A percentile compares a stretch with the other conserved stretches of the same genome.
These are phyloP conservation scores for Climacium dendroides DNA, from an alignment of 225 moss, liverwort and hornwort species.

Conservation along the genomic window DNA sequence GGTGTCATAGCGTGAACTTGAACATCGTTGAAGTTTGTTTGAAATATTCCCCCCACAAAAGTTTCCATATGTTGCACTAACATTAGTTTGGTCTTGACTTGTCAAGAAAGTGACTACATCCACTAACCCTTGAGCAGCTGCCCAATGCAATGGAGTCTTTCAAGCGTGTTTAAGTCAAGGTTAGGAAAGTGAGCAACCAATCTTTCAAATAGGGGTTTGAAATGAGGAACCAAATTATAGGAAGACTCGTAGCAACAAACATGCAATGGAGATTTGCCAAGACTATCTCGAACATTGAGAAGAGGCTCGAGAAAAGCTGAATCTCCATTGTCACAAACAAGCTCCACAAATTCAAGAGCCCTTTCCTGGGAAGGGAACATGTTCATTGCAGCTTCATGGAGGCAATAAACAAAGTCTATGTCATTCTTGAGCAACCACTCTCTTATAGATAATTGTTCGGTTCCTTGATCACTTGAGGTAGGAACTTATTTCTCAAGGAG, in stretches of 20 bases:
- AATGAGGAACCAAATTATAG: fast-evolving
- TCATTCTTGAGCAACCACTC: neutral
- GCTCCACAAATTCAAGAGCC: neutral
- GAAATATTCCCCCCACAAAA: too few relatives aligned
- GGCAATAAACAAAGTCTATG: neutral
- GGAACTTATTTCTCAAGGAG: neutral
- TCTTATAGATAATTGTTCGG: neutral
- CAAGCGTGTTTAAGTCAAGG: neutral
- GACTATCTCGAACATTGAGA: neutral
- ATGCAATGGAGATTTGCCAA: neutral
- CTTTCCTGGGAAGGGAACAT: fast-evolving
- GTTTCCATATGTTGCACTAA: neutral
- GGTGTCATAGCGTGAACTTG: fast-evolving
- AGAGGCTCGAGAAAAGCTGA: neutral
- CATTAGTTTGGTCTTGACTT: too few relatives aligned
- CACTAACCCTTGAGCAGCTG: neutral
- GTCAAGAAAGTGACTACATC: neutral
- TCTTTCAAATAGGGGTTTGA: neutral
- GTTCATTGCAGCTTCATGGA: neutral
- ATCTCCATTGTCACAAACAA: neutral
- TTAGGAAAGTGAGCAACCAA: neutral
- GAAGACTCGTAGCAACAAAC: fast-evolving
- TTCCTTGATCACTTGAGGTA: too few relatives aligned
- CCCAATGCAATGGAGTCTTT: neutral
- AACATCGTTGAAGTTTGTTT: fast-evolving